Conservation (phyloP, 2,329 filamentous ascomycete genomes). For the Trichoderma afroharzianum region DNA sequence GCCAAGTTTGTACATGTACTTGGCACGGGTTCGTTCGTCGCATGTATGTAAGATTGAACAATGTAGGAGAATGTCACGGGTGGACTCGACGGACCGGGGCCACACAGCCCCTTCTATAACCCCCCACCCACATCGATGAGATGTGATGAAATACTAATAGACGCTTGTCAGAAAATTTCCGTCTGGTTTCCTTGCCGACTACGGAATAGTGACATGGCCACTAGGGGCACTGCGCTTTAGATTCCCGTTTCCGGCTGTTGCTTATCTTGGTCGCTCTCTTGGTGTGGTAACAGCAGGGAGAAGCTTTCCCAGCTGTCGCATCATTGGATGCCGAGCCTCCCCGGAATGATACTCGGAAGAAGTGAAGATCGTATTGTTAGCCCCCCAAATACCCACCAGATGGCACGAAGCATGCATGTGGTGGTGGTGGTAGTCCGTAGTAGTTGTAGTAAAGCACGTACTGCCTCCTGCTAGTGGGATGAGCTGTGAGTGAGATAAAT, state of each 20-base stretch:
- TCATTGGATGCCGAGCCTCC: slow-evolving; percentile 9
- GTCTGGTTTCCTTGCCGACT: slow-evolving; percentile 14
- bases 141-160: slow-evolving; percentile 15
- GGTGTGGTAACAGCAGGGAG: background rate
- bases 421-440: background rate
- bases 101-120: slow-evolving; percentile 2
- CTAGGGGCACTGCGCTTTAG: slow-evolving; percentile 11
- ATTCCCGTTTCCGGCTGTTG: slow-evolving; percentile 15
- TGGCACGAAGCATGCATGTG: background rate
- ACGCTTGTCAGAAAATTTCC: slow-evolving; percentile 18
- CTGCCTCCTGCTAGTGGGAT: background rate
- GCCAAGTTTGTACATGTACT: background rate
- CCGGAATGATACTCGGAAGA: slow-evolving; percentile 2
- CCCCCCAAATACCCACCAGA: slow-evolving; percentile 1
- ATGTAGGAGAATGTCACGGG: slow-evolving; percentile 14
- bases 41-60: slow-evolving; percentile 17
- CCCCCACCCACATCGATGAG: slow-evolving; percentile 10
- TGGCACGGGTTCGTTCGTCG: slow-evolving; percentile 5
- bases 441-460: background rate
- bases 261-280: slow-evolving; percentile 3
- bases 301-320: background rate
- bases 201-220: slow-evolving; percentile 5
- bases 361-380: slow-evolving; percentile 7
- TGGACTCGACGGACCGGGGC: background rate
- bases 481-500: background rate